Percentiles rank a stretch among this genome's conserved stretches.
These are phyloP conservation scores for Cynara cardunculus DNA, from an alignment of 129 eudicot species.

Conservation along the genomic window DNA sequence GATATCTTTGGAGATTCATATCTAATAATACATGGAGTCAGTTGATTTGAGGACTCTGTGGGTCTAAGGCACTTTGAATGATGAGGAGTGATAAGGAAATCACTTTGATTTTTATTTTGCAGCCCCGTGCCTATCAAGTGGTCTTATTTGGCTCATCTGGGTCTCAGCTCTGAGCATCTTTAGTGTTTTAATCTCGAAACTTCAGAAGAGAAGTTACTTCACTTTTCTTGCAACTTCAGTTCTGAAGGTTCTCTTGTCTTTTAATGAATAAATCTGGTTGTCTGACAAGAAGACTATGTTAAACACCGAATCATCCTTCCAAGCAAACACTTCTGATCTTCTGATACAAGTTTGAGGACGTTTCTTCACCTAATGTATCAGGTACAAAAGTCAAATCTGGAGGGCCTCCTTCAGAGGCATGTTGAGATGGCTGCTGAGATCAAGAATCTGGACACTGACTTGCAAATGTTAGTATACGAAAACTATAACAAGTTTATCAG, in stretches of 20 bases:
- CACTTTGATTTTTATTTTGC: neutral
- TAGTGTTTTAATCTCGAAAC: neutral
- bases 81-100: neutral
- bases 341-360: constrained; percentile 7
- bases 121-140: neutral
- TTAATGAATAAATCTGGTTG: constrained; percentile 1
- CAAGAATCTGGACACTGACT: constrained; percentile 93
- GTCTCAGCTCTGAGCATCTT: neutral
- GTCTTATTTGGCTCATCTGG: neutral
- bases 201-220: constrained; percentile 1
- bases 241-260: neutral
- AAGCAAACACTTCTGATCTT: constrained; percentile 2
- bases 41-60: neutral
- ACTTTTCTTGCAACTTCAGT: neutral
- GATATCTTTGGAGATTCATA: neutral
- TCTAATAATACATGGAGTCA: neutral
- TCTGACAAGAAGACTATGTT: constrained; percentile 4
- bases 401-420: constrained; percentile 90
- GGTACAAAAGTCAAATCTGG: constrained; percentile 95
- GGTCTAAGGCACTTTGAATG: neutral
- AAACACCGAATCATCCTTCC: constrained; percentile 6
- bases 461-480: constrained; percentile 97
- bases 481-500: constrained; percentile 97
- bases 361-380: constrained; percentile 24
- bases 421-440: constrained; percentile 99